Evolutionary conservation across 1,284 basidiomycete genomes (phyloP).

Genomic region (Phellopilus nigrolimitatus): DNA sequence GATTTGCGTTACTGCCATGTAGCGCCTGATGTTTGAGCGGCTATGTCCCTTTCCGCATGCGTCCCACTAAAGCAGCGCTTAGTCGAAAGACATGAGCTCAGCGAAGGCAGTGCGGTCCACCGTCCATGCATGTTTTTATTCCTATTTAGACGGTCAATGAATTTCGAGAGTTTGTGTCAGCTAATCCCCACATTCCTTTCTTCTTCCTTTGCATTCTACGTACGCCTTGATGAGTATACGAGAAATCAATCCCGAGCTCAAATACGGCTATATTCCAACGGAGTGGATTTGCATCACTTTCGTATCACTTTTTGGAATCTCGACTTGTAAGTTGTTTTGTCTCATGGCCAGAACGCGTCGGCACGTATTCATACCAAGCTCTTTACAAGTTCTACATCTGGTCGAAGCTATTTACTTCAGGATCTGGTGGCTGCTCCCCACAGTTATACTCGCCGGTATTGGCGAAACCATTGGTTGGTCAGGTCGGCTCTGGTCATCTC

Average conservation of each 20-base stretch:
- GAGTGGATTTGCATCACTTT: constrained; percentile 28
- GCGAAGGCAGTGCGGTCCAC: too few species aligned
- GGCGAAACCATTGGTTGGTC: constrained; percentile 39
- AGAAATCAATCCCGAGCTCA: constrained; percentile 2
- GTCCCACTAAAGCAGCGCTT: too few species aligned
- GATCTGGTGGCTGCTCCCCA: constrained; percentile 39
- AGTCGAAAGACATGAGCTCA: too few species aligned
- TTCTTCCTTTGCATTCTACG: too few species aligned
- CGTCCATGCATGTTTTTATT: too few species aligned
- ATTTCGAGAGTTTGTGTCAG: too few species aligned
- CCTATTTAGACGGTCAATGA: too few species aligned
- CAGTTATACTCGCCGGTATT: constrained; percentile 32
- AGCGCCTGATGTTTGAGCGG: too few species aligned
- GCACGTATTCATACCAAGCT: neutral
- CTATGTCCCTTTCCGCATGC: too few species aligned
- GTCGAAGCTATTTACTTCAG: constrained; percentile 31
- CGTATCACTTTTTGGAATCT: constrained; percentile 17
- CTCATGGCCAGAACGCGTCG: neutral
- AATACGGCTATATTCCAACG: constrained; percentile 28
- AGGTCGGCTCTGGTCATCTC: constrained; percentile 34
- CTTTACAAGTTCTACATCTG: constrained; percentile 32
- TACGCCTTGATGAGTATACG: too few species aligned
- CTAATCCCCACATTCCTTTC: too few species aligned
- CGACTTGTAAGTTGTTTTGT: constrained; percentile 7
- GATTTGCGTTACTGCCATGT: too few species aligned